Base-by-base conservation (phyloP, 352 stramenopile species). In the Phytophthora constricta region DNA sequence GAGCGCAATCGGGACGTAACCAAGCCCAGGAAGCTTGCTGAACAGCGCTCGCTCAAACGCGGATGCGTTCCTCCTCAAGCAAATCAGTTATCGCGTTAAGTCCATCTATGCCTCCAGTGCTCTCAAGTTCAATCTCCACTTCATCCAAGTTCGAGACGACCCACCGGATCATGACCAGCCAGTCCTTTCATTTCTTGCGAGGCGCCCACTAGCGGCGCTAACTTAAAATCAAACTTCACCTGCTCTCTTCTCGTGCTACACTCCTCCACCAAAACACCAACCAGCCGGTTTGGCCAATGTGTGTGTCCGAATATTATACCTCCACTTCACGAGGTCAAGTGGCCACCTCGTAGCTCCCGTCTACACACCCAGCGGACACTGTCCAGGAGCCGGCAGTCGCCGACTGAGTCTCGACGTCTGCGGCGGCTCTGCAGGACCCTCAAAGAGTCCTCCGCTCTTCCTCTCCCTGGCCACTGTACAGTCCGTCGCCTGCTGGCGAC, bases 401-500 rank as follows among this genome's bases (percentile, higher is more conserved):
- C 48, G 26, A 25, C 28, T 22, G 26, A 37, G n/a, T 26, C 48
- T n/a, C 14, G 26, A 27, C 14, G 42, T 22, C 42, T 48, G 42
- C 2, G 51, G 1, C 48, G 39, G 22, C 52, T 62, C 54, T 51
- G n/a, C 13, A 25, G 47, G 34, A 10, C 20, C 20, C 17, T 49
- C 28, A 33, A 54, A 50, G 1, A 68, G 31, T 39, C 19, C 52
- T 60, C 48, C 45, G 26, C 51, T 20, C 51, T 73, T 69, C 52
- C 26, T 42, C 41, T 73, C 65, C n/a, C 69, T 39, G 22, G 43
- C 60, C 17, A 41, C 65, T 9, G 66, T 76, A 28, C 66, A 73
- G 61, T 83, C 75, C 49, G 58, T 72, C 26, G 75, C 75, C 46
- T 78, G 63, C 65, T 83, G 75, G 0, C 75, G 72, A 56, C 76